A percentile compares a stretch with the other conserved stretches of the same genome.
Evolutionary conservation across 2,329 filamentous ascomycete species (phyloP).

Genomic region (Metarhizium brunneum): DNA sequence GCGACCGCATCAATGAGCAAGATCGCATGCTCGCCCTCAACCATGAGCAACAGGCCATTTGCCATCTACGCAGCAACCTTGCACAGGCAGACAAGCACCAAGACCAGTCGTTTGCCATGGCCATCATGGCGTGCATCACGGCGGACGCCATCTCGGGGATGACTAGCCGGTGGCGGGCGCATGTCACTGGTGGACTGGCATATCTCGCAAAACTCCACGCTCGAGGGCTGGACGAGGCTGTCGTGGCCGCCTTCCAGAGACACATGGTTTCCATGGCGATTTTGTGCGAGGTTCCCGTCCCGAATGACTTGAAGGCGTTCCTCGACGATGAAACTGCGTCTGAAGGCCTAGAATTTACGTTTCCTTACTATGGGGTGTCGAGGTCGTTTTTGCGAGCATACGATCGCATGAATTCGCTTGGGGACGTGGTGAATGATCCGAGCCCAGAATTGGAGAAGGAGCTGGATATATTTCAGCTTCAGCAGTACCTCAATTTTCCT

Average conservation of each 20-base stretch:
- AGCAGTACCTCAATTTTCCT: conserved; percentile 18
- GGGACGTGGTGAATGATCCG: conserved; percentile 4
- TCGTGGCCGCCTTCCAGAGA: conserved; percentile 11
- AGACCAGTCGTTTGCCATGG: conserved; percentile 29
- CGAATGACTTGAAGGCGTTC: conserved; percentile 10
- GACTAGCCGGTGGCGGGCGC: conserved; percentile 13
- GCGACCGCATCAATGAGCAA: conserved; percentile 10
- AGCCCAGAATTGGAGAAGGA: conserved; percentile 5
- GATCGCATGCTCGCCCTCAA: conserved; percentile 12
- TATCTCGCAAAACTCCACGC: conserved; percentile 11
- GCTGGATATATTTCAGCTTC: conserved; percentile 21
- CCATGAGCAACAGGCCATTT: conserved; percentile 15
- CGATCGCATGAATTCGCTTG: conserved; percentile 13
- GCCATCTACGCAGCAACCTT: conserved; percentile 13
- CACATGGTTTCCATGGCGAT: conserved; percentile 17
- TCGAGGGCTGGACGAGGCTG: conserved; percentile 6
- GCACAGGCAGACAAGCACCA: conserved; percentile 11
- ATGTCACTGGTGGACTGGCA: conserved; percentile 14
- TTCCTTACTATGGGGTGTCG: conserved; percentile 14
- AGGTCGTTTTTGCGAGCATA: conserved; percentile 9
- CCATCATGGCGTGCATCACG: conserved; percentile 26
- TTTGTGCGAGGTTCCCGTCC: conserved; percentile 12
- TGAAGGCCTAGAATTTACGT: conserved; percentile 11
- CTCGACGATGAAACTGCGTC: conserved; percentile 4
- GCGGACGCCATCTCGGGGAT: conserved; percentile 17